These are phyloP conservation scores for Thoreauomyces humboldtii DNA, from an alignment of 192 early-diverging fungal species.

Conservation along the genomic window DNA sequence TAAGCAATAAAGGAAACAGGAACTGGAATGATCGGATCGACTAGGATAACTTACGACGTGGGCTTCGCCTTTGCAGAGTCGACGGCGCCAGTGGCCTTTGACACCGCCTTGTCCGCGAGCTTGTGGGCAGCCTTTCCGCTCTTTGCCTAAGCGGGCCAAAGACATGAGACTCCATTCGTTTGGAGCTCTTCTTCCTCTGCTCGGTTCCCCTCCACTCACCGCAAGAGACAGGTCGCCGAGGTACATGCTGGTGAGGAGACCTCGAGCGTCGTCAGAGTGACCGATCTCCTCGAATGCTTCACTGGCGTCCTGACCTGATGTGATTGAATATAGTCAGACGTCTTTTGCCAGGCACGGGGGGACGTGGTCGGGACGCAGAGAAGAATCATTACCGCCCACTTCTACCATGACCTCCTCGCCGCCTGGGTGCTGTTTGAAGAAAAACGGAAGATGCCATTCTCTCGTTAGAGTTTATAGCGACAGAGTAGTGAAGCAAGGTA, in stretches of 20 bases:
- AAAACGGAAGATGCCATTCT: not conserved
- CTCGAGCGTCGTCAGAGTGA: conserved; percentile 91
- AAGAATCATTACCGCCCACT: conserved; percentile 64
- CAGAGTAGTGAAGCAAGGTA: not conserved
- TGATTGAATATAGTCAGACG: too few relatives aligned
- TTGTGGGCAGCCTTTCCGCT: not conserved
- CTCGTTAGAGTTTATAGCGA: not conserved
- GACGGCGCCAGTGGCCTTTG: not conserved
- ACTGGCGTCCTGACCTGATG: conserved; percentile 68
- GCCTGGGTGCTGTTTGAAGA: conserved; percentile 70
- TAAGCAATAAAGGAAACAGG: too few relatives aligned
- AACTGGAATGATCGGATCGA: too few relatives aligned
- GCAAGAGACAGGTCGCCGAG: conserved; percentile 66
- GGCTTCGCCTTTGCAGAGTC: not conserved
- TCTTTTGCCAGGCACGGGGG: too few relatives aligned
- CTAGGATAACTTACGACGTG: not conserved
- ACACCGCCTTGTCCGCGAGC: not conserved
- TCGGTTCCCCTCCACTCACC: too few relatives aligned
- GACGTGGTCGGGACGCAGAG: too few relatives aligned
- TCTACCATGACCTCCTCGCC: conserved; percentile 96
- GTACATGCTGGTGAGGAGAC: conserved; percentile 71
- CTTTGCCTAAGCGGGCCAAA: not conserved
- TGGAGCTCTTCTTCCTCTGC: too few relatives aligned
- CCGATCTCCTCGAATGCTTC: conserved; percentile 97
- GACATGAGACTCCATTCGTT: not conserved